These are phyloP conservation scores for Aspergillus versicolor DNA, from an alignment of 2,329 filamentous ascomycete species.

Conservation along the genomic window DNA sequence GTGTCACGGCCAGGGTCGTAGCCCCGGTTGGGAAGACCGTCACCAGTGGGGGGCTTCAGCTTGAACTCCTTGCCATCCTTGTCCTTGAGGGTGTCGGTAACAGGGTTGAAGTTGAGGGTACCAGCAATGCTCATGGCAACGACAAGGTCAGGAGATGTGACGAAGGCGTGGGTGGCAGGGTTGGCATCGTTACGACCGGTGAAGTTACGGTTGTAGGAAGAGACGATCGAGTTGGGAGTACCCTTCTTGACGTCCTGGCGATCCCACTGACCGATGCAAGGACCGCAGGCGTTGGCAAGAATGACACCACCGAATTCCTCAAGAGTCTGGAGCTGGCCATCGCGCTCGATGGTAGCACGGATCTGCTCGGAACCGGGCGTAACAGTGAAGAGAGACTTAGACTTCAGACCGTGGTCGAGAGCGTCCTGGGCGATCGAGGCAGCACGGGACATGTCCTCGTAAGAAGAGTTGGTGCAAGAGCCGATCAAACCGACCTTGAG, in stretches of 20 bases:
- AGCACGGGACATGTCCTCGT: conserved; percentile 89
- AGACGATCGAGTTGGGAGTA: conserved; percentile 92
- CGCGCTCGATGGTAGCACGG: conserved; percentile 84
- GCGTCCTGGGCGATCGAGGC: conserved; percentile 91
- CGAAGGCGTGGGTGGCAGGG: conserved; percentile 90
- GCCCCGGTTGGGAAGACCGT: conserved; percentile 74
- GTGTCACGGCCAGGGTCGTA: conserved; percentile 92
- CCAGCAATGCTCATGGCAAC: conserved; percentile 84
- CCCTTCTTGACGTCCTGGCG: conserved; percentile 92
- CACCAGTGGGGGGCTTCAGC: conserved; percentile 75
- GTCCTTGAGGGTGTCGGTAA: conserved; percentile 88
- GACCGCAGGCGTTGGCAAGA: conserved; percentile 91
- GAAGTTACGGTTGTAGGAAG: conserved; percentile 99
- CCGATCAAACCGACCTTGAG: conserved; percentile 96
- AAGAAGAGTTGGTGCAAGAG: conserved; percentile 92
- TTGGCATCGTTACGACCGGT: conserved; percentile 96
- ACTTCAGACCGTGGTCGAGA: conserved; percentile 86
- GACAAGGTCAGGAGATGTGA: conserved; percentile 85
- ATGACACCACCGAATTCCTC: conserved; percentile 95
- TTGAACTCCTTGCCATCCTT: conserved; percentile 96
- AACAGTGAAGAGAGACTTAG: conserved; percentile 89
- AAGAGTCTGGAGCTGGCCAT: conserved; percentile 89
- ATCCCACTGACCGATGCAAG: conserved; percentile 95
- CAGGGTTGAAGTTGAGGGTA: conserved; percentile 87
- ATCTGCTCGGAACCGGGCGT: conserved; percentile 98